phyloP scores from a whole-genome alignment of 148 eudicot species.

The Simmondsia chinensis region DNA sequence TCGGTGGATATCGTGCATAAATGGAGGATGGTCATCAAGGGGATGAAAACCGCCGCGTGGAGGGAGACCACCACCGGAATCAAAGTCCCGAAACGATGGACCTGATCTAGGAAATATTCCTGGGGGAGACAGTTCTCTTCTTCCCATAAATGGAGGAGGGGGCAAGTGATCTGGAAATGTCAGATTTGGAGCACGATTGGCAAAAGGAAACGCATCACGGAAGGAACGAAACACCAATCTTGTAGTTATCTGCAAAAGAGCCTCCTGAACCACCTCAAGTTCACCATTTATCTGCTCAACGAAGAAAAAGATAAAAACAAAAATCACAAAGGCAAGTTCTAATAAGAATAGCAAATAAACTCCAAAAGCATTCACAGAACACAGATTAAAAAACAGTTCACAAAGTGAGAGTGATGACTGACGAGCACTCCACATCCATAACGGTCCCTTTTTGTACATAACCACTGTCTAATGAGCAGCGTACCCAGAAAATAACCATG shows the following conservation, averaged over 20 bases:
- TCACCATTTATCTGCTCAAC: conserved; percentile 82
- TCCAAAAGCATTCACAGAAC: too few species aligned
- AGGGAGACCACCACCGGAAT: conserved; percentile 48
- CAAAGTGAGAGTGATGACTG: too few species aligned
- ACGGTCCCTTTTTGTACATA: too few species aligned
- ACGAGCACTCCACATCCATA: too few species aligned
- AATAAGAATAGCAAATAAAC: too few species aligned
- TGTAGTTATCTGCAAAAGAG: conserved; percentile 74
- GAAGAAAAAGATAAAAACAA: neutral
- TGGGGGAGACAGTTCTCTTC: conserved; percentile 64
- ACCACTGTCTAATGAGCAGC: too few species aligned
- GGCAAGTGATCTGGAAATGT: conserved; percentile 52
- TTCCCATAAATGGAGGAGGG: conserved; percentile 47
- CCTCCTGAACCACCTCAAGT: conserved; percentile 67
- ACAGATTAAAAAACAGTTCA: too few species aligned
- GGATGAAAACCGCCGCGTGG: conserved; percentile 62
- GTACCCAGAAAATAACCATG: too few species aligned
- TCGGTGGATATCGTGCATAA: conserved; percentile 62
- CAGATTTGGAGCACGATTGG: conserved; percentile 33
- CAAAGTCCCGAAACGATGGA: conserved; percentile 61
- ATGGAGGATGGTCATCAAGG: conserved; percentile 57
- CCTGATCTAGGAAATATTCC: conserved; percentile 47
- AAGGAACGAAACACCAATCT: conserved; percentile 70
- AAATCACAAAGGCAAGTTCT: neutral
- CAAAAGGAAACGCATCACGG: conserved; percentile 71